Base-by-base conservation (phyloP, 2,329 filamentous ascomycete species). In the Penicillium griseofulvum region DNA sequence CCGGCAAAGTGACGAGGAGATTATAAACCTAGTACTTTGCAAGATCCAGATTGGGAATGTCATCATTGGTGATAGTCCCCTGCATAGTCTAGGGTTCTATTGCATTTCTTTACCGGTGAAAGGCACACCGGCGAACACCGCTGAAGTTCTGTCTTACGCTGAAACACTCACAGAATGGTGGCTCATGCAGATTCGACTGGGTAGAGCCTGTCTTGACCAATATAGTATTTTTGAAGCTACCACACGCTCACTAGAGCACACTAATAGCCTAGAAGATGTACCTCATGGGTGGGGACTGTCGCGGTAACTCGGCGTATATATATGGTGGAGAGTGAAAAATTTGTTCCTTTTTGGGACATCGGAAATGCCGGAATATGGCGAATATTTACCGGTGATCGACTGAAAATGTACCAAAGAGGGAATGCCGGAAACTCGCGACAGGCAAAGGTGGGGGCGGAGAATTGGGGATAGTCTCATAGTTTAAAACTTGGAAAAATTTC, bases 21-120 rank as follows among this genome's bases (percentile, higher is more conserved):
- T 52, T 8, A 33, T 52, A 43, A 48, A 33, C n/a, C 19, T 52
- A 11, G 42, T 47, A 14, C 17, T 52, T 11, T 39, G 42, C 34
- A 29, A 39, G 33, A 26, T 52, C 22, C 28, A 38, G 19, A 33
- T n/a, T 17, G 34, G 43, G 34, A 19, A 52, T 16, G 42, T 31
- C 7, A 36, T 24, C 24, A 48, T 52, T 39, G 28, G 26, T 24
- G 34, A 52, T 12, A 8, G 28, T 6, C 26, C 42, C n/a, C 26
- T 31, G 34, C 50, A 48, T 33, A 33, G 42, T 12, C 31, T 41
- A 14, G 50, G 50, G 8, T 22, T 10, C 9, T 5, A 19, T 19
- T 52, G 42, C 38, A 28, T 48, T 22, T 52, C 50, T 5, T 29
- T 52, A 4, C 43, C 34, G 19, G 50, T 52, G 4, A 39, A 52